A percentile compares a stretch with the other conserved stretches of the same genome.
phyloP scores from a whole-genome alignment of 139 green algal genomes.

The Zygnema circumcarinatum region DNA sequence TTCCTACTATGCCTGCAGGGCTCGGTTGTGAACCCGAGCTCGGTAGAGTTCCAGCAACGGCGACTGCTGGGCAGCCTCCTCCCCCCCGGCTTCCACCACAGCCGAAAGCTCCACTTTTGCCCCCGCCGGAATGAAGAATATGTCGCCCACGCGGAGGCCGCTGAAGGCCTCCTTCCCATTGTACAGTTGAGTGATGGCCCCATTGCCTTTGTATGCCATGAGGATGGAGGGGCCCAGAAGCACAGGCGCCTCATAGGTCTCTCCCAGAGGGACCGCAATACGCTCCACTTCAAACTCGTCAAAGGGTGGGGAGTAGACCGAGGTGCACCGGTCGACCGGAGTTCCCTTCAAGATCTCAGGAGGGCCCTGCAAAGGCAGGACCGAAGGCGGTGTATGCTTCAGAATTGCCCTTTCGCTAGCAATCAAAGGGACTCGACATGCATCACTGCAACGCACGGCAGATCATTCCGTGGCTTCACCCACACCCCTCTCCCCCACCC shows the following conservation, averaged over 20 bases:
- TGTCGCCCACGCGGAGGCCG: constrained; percentile 29
- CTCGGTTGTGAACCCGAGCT: constrained; percentile 21
- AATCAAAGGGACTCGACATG: neutral
- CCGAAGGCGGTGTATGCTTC: neutral
- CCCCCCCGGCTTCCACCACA: constrained; percentile 32
- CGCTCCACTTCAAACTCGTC: constrained; percentile 87
- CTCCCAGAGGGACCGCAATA: constrained; percentile 36
- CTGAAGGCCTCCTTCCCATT: neutral
- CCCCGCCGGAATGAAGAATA: constrained; percentile 52
- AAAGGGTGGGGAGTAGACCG: constrained; percentile 82
- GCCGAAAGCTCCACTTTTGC: constrained; percentile 26
- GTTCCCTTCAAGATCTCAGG: constrained; percentile 59
- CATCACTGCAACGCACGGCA: neutral
- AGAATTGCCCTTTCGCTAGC: no score
- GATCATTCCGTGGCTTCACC: neutral
- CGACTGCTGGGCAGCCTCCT: neutral
- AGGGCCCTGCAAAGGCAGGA: constrained; percentile 36
- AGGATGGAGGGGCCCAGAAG: constrained; percentile 55
- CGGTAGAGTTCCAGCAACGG: constrained; percentile 41
- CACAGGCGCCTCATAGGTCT: constrained; percentile 17
- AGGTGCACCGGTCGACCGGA: constrained; percentile 54
- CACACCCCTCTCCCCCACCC: neutral
- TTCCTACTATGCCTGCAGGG: no score
- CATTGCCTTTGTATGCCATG: constrained; percentile 38
- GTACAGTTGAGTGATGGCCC: constrained; percentile 10